phyloP scores from a whole-genome alignment of 2,329 filamentous ascomycete genomes.

The Diaporthe helianthi region DNA sequence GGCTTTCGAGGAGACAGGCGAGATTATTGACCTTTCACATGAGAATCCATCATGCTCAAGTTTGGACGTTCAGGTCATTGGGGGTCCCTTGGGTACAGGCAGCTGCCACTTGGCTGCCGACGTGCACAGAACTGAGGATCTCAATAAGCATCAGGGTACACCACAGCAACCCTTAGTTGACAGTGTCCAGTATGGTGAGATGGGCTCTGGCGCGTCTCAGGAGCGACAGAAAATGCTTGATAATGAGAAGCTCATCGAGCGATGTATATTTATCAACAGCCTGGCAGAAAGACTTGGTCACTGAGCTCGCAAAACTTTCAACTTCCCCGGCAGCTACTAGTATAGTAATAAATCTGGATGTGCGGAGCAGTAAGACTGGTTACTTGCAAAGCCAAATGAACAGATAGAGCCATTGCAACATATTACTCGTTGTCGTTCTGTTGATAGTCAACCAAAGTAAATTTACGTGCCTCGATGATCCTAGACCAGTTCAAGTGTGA shows the following conservation, averaged over 20 bases:
- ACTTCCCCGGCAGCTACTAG: no score
- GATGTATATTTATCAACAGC: conserved; percentile 38
- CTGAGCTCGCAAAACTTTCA: no score
- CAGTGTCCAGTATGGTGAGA: conserved; percentile 34
- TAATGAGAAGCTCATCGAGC: conserved; percentile 36
- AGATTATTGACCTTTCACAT: background rate
- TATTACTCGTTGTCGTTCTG: no score
- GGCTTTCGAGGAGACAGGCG: conserved; percentile 33
- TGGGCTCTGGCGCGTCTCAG: conserved; percentile 23
- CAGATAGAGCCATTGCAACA: no score
- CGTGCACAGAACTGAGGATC: background rate
- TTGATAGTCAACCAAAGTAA: no score
- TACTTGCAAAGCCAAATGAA: no score
- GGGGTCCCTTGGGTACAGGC: conserved; percentile 38
- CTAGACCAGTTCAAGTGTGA: no score
- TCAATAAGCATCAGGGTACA: background rate
- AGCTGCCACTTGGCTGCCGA: conserved; percentile 2
- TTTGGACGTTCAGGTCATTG: conserved; percentile 37
- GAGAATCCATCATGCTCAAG: background rate
- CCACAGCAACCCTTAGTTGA: conserved; percentile 32
- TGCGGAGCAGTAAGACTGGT: no score
- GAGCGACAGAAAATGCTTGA: conserved; percentile 33
- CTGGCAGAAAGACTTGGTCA: conserved; percentile 38
- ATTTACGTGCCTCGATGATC: no score
- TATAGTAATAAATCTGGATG: no score